A percentile compares a stretch with the other conserved stretches of the same genome.
These are phyloP conservation scores for Penicillium concentricum DNA, from an alignment of 2,329 filamentous ascomycete species.

Conservation along the genomic window DNA sequence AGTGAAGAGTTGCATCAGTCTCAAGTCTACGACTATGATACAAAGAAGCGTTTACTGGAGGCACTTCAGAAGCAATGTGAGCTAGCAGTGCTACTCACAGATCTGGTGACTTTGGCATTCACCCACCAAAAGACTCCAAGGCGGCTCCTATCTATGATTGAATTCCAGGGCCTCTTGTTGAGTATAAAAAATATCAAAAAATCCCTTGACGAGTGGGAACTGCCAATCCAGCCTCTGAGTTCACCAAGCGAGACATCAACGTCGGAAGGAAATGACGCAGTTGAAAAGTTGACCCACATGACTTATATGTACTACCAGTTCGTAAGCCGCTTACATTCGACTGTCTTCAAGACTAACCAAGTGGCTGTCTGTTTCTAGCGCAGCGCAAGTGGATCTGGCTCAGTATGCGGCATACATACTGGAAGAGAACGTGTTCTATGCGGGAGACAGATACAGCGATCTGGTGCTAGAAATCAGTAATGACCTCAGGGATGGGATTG, in stretches of 20 bases:
- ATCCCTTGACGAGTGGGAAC: slow-evolving; percentile 22
- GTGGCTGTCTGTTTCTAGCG: slow-evolving; percentile 27
- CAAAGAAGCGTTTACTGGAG: slow-evolving; percentile 47
- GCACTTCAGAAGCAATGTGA: slow-evolving; percentile 50
- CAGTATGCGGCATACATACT: slow-evolving; percentile 50
- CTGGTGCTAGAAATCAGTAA: slow-evolving; percentile 29
- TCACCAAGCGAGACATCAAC: not conserved
- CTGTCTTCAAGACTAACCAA: not conserved
- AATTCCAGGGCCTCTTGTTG: slow-evolving; percentile 13
- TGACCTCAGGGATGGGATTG: slow-evolving; percentile 48
- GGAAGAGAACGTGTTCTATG: slow-evolving; percentile 36
- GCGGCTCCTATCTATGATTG: slow-evolving; percentile 9
- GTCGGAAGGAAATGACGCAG: slow-evolving; percentile 39
- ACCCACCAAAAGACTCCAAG: slow-evolving; percentile 26
- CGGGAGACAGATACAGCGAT: slow-evolving; percentile 43
- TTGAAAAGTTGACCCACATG: slow-evolving; percentile 49
- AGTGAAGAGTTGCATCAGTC: slow-evolving; percentile 48
- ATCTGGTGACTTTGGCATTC: slow-evolving; percentile 49
- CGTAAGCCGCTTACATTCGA: slow-evolving; percentile 15
- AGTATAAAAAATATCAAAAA: slow-evolving; percentile 15
- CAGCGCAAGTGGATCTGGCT: slow-evolving; percentile 46
- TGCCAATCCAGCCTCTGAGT: not conserved
- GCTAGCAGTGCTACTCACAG: slow-evolving; percentile 49
- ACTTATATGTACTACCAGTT: slow-evolving; percentile 56
- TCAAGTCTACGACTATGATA: slow-evolving; percentile 47